Conservation (phyloP, 306 rosid species). For the Pterocarpus santalinus region DNA sequence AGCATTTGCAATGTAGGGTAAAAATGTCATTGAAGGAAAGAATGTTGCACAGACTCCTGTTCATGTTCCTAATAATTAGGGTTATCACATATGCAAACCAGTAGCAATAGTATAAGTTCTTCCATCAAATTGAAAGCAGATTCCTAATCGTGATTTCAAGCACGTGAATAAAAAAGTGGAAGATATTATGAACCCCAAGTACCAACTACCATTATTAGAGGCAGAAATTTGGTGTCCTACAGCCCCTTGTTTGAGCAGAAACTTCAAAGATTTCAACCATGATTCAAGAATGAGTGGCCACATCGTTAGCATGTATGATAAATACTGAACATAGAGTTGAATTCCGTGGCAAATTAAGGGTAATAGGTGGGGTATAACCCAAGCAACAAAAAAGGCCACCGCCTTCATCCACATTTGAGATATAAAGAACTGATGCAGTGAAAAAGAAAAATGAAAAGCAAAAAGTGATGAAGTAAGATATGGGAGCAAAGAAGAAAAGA, state of each 20-base stretch:
- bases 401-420: background rate
- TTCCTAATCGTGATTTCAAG: background rate
- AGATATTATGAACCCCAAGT: background rate
- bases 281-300: background rate
- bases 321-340: background rate
- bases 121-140: background rate
- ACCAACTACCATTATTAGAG: background rate
- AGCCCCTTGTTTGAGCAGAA: background rate
- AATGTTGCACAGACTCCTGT: background rate
- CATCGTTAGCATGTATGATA: background rate
- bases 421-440: background rate
- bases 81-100: constrained; percentile 1
- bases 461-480: background rate
- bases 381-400: background rate
- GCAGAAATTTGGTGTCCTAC: background rate
- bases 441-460: background rate
- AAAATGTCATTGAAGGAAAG: background rate
- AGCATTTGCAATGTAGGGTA: background rate
- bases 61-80: background rate
- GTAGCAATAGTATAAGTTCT: background rate
- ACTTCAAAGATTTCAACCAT: constrained; percentile 18
- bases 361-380: background rate
- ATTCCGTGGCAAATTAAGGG: background rate
- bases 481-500: background rate
- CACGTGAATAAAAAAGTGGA: background rate